Evolutionary conservation across 805 yeast genomes (phyloP), one percentile per base, ranked within the genome.

Genomic region (Ogataea pignaliae): DNA sequence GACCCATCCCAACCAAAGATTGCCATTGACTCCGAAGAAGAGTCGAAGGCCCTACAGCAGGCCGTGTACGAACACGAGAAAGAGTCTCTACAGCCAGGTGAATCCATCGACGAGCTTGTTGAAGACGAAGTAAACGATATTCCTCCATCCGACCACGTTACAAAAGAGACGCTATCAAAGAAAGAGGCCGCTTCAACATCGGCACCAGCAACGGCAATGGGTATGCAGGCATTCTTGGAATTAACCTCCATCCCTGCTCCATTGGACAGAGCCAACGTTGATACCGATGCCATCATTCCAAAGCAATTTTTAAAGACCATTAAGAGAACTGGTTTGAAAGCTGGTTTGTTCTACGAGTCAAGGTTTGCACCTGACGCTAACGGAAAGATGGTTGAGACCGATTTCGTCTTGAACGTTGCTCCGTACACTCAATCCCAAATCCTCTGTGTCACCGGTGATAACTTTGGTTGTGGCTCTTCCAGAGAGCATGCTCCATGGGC

Each of bases 401-500:
- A 91, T 62, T 93, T 93, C 54, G 85, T 86, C 44, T 76, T 93
- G 56, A 93, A 93, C 65, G 87, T 80, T 41, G 85, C 75, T 43
- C 96, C 97, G 41, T 91, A 81, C 75, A 79, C 83, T 53, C 59
- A 75, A 18, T 84, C 98, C 16, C 82, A 85, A 66, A 83, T 91
- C 55, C 72, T 93, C 53, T 84, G 91, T 55, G 96, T 89, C 47
- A 81, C 95, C 36, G 99, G 99, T 65, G 95, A 88, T 64, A 93
- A 93, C 75, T 93, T 93, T 64, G 99, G 99, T 54, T 93, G 99
- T 73, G 99, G 99, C 60, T 90, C 97, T 34, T 90, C 97, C 2
- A 88, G 99, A 78, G 99, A 93, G 69, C 99, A 93, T 61, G 99
- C 99, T 30, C 98, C 99, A 46, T 93, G 99, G 99, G 98, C 99